Percentiles rank a stretch among this genome's conserved stretches.
These are phyloP conservation scores for Xylaria longipes DNA, from an alignment of 495 filamentous ascomycete species.

Conservation along the genomic window DNA sequence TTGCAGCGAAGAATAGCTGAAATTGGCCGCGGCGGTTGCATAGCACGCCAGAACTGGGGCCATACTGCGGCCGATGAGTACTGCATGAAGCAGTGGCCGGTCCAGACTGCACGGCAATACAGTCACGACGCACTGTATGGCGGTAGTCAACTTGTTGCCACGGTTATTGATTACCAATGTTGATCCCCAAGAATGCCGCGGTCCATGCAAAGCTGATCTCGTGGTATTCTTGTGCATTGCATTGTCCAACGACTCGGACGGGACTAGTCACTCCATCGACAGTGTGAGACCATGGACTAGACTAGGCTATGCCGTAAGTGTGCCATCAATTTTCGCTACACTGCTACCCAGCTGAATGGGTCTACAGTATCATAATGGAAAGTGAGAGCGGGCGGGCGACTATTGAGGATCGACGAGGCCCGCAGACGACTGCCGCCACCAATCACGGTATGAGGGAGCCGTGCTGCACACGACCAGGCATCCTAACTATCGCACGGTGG, in stretches of 20 bases:
- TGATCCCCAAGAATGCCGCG: background rate
- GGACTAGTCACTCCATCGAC: background rate
- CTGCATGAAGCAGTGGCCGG: slow-evolving; percentile 4
- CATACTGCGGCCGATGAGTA: background rate
- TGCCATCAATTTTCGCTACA: background rate
- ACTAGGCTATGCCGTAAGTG: background rate
- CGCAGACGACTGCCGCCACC: slow-evolving; percentile 21
- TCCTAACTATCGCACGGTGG: background rate
- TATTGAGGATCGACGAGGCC: slow-evolving; percentile 25
- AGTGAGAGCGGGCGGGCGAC: background rate
- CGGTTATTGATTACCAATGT: slow-evolving; percentile 11
- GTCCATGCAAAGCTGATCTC: slow-evolving; percentile 20
- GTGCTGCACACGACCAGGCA: slow-evolving; percentile 1
- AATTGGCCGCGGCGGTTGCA: background rate
- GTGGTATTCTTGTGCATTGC: slow-evolving; percentile 9
- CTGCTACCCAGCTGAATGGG: slow-evolving; percentile 2
- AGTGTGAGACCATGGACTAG: slow-evolving; percentile 2
- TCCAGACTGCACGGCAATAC: background rate
- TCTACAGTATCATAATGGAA: background rate
- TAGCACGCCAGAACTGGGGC: background rate
- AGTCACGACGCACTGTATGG: slow-evolving; percentile 12
- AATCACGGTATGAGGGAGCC: slow-evolving; percentile 15
- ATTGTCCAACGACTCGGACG: background rate
- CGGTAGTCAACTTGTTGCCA: background rate
- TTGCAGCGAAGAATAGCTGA: background rate